Evolutionary conservation across 257 asterid species (phyloP).

Genomic region (Solanum habrochaites): DNA sequence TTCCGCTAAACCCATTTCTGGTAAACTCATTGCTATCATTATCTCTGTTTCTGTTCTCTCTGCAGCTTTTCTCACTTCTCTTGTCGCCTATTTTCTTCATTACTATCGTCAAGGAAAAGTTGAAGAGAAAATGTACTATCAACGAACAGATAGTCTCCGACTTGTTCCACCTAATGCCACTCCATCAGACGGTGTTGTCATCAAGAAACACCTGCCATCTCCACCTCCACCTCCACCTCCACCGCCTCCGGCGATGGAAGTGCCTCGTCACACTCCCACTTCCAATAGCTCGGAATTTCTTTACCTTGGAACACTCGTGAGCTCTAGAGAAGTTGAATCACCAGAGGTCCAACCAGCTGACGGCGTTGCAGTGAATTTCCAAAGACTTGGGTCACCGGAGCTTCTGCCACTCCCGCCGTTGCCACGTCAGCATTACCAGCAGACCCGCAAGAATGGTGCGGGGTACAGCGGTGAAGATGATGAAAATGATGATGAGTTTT

Average conservation of each 20-base stretch:
- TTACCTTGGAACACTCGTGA: slow-evolving; percentile 10
- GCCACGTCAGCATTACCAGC: slow-evolving; percentile 49
- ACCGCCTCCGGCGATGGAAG: not conserved
- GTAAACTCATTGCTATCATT: slow-evolving; percentile 45
- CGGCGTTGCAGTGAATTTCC: slow-evolving; percentile 46
- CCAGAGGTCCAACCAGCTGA: slow-evolving; percentile 83
- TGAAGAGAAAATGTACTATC: slow-evolving; percentile 15
- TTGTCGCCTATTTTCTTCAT: slow-evolving; percentile 30
- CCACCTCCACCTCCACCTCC: not conserved
- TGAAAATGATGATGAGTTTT: slow-evolving; percentile 43
- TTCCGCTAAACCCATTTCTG: slow-evolving; percentile 16
- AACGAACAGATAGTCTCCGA: slow-evolving; percentile 47
- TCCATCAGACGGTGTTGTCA: slow-evolving; percentile 19
- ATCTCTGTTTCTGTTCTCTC: slow-evolving; percentile 37
- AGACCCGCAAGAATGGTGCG: slow-evolving; percentile 2
- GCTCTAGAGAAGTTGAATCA: slow-evolving; percentile 65
- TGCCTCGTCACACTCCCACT: not conserved
- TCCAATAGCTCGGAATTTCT: not conserved
- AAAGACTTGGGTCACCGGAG: slow-evolving; percentile 70
- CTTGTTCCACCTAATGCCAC: slow-evolving; percentile 53
- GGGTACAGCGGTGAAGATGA: slow-evolving; percentile 8
- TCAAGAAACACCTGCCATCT: slow-evolving; percentile 1
- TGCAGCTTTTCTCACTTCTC: slow-evolving; percentile 1
- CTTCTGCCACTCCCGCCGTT: slow-evolving; percentile 85
- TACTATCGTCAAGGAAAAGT: slow-evolving; percentile 25